Evolutionary conservation across 495 filamentous ascomycete species (phyloP), one percentile per base, ranked within the genome.

Genomic region (Penicillium silybi): DNA sequence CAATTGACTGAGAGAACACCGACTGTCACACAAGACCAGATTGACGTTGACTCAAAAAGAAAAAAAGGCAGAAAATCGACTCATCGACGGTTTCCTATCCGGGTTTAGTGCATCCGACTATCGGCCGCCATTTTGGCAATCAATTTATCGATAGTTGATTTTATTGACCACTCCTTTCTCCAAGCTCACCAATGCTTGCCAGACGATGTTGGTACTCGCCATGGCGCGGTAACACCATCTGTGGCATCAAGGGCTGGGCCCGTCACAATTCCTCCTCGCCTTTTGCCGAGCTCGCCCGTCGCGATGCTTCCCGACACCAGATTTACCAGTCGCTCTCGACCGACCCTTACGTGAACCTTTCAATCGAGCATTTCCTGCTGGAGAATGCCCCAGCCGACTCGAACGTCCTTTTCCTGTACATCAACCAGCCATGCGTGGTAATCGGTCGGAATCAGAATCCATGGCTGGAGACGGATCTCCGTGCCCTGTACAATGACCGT

Each of bases 391-490:
- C 84, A 0, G 70, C 80, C 5, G 77, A 86, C 54, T 91, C 90
- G 5, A 82, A 78, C 38, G 65, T 96, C 27, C 79, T 97, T 0
- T 91, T 97, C 52, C 77, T 97, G 16, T 98, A 97, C 71, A 75
- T 81, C 52, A 97, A 98, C 68, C 71, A 76, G 11, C 90, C 92
- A 7, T 86, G 87, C 67, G 78, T 98, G 44, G 82, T 98, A 55
- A 84, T 98, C 51, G 93, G 93, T 13, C 86, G 92, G 41, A 98
- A 98, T 66, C 93, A 98, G 65, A 98, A 98, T 65, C 93, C 93
- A 35, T 98, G 92, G 92, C 75, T 89, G 8, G 93, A 98, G 67
- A 84, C 87, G 41, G 89, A 96, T 66, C 78, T 95, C 7, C 71
- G 71, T 17, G 72, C 77, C 8, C 69, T 90, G 1, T 65, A 70